Base-by-base conservation (phyloP, 169 alveolate genomes). In the Plasmodium vinckei region DNA sequence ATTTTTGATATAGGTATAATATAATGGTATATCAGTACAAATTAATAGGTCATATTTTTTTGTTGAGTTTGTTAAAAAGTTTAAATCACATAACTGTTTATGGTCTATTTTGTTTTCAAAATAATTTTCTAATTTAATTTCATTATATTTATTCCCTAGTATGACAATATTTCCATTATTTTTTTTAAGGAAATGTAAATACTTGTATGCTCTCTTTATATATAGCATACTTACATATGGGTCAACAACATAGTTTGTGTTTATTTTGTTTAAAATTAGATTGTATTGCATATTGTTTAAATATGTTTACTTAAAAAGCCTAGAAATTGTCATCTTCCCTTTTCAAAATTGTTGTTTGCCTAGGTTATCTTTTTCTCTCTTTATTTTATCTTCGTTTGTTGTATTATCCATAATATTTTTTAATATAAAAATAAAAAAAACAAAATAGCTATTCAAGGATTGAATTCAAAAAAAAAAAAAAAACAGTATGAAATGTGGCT, bases 191-290 rank as follows among this genome's bases (percentile, higher is more conserved):
- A 73, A 72, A 67, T 69, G 79, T 15, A 93, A 72, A 54, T 89
- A 93, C 21, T 93, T 88, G 39, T 92, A 79, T 5, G 96, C 87
- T 51, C 96, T 70, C 49, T 92, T 93, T n/a, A 77, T 60, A 67
- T 93, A 94, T 44, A 93, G 42, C 71, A 93, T 72, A 51, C 93
- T 92, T 12, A 89, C 92, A 65, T 92, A 91, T 9, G 96, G 96
- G 27, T 93, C 96, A 54, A 92, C 54, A 2, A 93, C 89, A 63
- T 93, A 92, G 72, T 73, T 84, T 63, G 87, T 93, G 51, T 89
- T 92, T n/a, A 92, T 89, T 86, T 87, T 88, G 67, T 94, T 93
- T 60, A 73, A 21, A 15, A 87, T 73, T 19, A 87, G 53, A 51
- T 63, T 73, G 82, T 87, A 73, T 5, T 87, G 69, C 92, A 87